Percentiles rank a stretch among this genome's conserved stretches.
Evolutionary conservation across 2,329 filamentous ascomycete species (phyloP).

Genomic region (Teratosphaeriaceae sp.): DNA sequence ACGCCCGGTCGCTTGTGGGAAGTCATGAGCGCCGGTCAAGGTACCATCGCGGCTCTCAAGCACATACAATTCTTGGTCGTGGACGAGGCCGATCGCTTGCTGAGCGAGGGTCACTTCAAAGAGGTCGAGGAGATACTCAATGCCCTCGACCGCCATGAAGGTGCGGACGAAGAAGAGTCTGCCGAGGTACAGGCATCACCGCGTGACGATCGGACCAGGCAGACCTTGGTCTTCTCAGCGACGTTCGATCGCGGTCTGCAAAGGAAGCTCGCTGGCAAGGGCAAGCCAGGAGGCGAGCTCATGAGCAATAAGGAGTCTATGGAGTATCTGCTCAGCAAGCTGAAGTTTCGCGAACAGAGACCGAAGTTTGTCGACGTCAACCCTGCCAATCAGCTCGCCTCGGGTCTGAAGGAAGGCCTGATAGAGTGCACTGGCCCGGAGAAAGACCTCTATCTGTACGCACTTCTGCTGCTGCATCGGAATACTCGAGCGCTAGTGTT

Average conservation of each 20-base stretch:
- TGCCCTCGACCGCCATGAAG: constrained; percentile 57
- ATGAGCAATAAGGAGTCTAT: constrained; percentile 52
- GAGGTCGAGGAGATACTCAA: constrained; percentile 84
- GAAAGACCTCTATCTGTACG: constrained; percentile 94
- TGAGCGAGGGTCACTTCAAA: constrained; percentile 92
- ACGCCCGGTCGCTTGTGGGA: constrained; percentile 91
- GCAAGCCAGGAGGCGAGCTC: constrained; percentile 53
- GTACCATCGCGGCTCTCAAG: constrained; percentile 91
- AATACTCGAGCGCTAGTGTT: constrained; percentile 81
- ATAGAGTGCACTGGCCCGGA: constrained; percentile 90
- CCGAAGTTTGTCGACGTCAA: constrained; percentile 93
- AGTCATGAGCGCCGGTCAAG: constrained; percentile 70
- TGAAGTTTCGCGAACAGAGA: constrained; percentile 77
- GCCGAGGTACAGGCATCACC: constrained; percentile 7
- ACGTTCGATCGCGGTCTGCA: constrained; percentile 91
- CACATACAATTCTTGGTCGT: constrained; percentile 76
- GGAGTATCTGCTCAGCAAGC: constrained; percentile 84
- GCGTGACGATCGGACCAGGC: constrained; percentile 42
- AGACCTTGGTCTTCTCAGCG: constrained; percentile 93
- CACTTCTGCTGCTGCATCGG: constrained; percentile 74
- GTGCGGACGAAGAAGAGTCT: constrained; percentile 39
- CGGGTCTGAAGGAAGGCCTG: constrained; percentile 77
- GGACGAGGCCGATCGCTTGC: constrained; percentile 86
- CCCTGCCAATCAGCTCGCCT: constrained; percentile 81
- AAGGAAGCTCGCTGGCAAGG: constrained; percentile 79